Conservation (phyloP, 2,329 filamentous ascomycete species). For the Paecilomyces variotii region DNA sequence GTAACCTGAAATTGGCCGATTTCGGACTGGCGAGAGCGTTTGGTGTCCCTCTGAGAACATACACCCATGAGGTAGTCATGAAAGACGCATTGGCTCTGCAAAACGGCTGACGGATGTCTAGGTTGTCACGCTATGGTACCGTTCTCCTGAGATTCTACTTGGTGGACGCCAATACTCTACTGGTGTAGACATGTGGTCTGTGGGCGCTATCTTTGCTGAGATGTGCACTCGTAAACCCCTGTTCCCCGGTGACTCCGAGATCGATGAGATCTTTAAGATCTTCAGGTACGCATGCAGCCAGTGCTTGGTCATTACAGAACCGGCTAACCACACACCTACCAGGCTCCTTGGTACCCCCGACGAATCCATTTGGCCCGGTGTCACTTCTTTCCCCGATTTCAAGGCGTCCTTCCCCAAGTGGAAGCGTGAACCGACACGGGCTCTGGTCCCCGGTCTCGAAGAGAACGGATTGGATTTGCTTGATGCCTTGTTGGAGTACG, state of each 20-base stretch:
- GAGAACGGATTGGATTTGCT: conserved; percentile 46
- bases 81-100: not conserved
- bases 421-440: conserved; percentile 59
- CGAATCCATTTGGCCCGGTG: conserved; percentile 77
- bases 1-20: conserved; percentile 84
- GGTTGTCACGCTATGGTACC: conserved; percentile 91
- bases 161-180: conserved; percentile 89
- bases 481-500: conserved; percentile 70
- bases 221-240: conserved; percentile 92
- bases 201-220: conserved; percentile 90
- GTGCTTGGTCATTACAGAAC: not conserved
- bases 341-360: conserved; percentile 75
- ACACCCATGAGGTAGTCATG: conserved; percentile 69
- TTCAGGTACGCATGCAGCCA: conserved; percentile 57
- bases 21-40: conserved; percentile 86
- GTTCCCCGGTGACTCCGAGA: conserved; percentile 87
- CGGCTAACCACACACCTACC: conserved; percentile 1
- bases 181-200: conserved; percentile 93
- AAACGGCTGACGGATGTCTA: conserved; percentile 16
- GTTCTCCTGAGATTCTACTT: conserved; percentile 80
- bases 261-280: conserved; percentile 91
- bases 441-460: conserved; percentile 66
- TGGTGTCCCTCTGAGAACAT: conserved; percentile 81
- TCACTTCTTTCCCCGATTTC: conserved; percentile 92
- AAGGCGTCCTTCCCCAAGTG: conserved; percentile 90